Conservation (phyloP, 1,139 yeast species). For the Kodamaea anthophila region DNA sequence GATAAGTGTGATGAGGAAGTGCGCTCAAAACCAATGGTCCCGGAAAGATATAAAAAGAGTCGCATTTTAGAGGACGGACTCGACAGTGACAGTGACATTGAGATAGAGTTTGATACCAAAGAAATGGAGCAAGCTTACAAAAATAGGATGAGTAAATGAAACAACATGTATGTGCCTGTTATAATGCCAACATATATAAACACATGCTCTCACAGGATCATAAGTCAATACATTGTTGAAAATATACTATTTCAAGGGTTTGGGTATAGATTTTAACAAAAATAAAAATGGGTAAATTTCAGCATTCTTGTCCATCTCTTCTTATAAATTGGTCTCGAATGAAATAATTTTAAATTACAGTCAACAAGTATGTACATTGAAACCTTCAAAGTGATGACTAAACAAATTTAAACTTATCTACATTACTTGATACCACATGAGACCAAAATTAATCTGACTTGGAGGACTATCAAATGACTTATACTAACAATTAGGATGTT, state of each 20-base stretch:
- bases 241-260: no score
- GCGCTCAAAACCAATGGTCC: slow-evolving; percentile 3
- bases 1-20: slow-evolving; percentile 4
- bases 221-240: no score
- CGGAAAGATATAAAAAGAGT: slow-evolving; percentile 6
- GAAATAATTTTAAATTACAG: background rate
- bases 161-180: no score
- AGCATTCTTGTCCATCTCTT: no score
- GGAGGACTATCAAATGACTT: no score
- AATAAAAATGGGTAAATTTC: slow-evolving; percentile 2
- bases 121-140: slow-evolving; percentile 13
- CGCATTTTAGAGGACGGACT: background rate
- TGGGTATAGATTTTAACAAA: no score
- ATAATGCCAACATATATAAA: no score
- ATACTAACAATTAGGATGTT: no score
- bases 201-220: no score
- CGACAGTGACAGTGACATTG: slow-evolving; percentile 14
- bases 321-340: slow-evolving; percentile 5
- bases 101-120: slow-evolving; percentile 15
- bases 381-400: slow-evolving; percentile 8
- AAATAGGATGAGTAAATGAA: slow-evolving; percentile 5
- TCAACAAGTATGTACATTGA: background rate
- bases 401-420: slow-evolving; percentile 11
- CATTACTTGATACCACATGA: slow-evolving; percentile 12
- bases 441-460: slow-evolving; percentile 5